Evolutionary conservation across 2,329 filamentous ascomycete genomes (phyloP).

Genomic region (Cladosporium sp.): DNA sequence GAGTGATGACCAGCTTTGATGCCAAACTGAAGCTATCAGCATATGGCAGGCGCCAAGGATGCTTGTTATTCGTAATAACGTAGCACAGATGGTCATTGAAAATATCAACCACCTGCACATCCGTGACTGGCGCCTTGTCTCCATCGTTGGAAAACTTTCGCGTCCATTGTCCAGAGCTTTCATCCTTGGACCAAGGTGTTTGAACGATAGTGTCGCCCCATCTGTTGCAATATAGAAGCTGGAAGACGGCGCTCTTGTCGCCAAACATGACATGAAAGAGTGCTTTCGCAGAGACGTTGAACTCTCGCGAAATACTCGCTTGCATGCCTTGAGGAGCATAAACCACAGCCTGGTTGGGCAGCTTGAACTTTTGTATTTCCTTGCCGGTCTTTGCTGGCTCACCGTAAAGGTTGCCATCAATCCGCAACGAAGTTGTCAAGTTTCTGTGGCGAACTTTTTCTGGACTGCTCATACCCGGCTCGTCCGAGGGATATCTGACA

Average conservation of each 20-base stretch:
- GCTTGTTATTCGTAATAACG: slow-evolving; percentile 59
- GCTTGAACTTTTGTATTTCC: slow-evolving; percentile 66
- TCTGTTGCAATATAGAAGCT: slow-evolving; percentile 80
- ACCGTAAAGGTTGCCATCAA: slow-evolving; percentile 57
- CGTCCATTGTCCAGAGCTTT: slow-evolving; percentile 43
- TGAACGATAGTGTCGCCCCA: slow-evolving; percentile 74
- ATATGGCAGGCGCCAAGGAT: slow-evolving; percentile 80
- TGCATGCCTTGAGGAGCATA: slow-evolving; percentile 81
- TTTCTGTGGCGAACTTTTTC: slow-evolving; percentile 43
- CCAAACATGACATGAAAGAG: slow-evolving; percentile 96
- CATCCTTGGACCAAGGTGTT: slow-evolving; percentile 72
- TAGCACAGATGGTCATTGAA: slow-evolving; percentile 58
- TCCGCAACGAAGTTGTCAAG: slow-evolving; percentile 53
- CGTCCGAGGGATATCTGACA: slow-evolving; percentile 45
- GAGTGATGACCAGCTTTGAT: slow-evolving; percentile 89
- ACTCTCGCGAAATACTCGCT: slow-evolving; percentile 71
- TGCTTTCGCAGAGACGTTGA: slow-evolving; percentile 87
- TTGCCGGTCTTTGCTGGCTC: slow-evolving; percentile 38
- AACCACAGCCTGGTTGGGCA: slow-evolving; percentile 73
- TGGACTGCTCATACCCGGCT: slow-evolving; percentile 41
- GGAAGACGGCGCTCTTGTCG: slow-evolving; percentile 91
- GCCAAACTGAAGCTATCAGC: slow-evolving; percentile 73
- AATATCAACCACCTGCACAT: slow-evolving; percentile 79
- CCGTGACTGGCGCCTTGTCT: slow-evolving; percentile 50
- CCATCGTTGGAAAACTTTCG: slow-evolving; percentile 61